These are phyloP conservation scores for Quercus phellos DNA, from an alignment of 331 rosid genomes.

Conservation along the genomic window DNA sequence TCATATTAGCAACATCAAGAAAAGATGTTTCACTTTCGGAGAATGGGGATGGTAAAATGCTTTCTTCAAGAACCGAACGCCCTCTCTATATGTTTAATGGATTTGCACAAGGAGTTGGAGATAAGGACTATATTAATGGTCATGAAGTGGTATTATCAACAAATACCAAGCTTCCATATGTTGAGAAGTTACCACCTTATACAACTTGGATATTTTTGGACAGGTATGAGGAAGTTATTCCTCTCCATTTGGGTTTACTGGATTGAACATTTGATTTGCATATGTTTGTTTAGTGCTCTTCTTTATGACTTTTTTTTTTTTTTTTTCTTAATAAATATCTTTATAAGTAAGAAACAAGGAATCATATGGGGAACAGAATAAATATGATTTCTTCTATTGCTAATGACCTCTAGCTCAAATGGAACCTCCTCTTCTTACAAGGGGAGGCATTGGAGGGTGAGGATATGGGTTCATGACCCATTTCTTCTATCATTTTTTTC, in stretches of 20 bases:
- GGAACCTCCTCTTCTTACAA: no score
- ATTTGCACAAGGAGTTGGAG: slow-evolving; percentile 52
- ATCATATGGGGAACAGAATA: background rate
- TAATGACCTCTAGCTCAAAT: no score
- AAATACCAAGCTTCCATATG: slow-evolving; percentile 56
- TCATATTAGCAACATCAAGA: slow-evolving; percentile 34
- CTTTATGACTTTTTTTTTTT: background rate
- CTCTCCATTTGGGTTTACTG: background rate
- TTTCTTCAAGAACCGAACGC: slow-evolving; percentile 53
- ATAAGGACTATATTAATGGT: slow-evolving; percentile 44
- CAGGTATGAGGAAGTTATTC: slow-evolving; percentile 42
- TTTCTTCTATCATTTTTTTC: slow-evolving; percentile 3
- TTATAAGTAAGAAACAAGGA: background rate
- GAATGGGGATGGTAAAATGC: slow-evolving; percentile 39
- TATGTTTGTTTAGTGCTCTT: slow-evolving; percentile 9
- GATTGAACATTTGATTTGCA: background rate
- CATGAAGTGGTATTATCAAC: slow-evolving; percentile 47
- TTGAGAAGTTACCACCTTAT: slow-evolving; percentile 70
- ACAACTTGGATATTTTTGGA: slow-evolving; percentile 98
- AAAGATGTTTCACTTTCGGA: slow-evolving; percentile 25
- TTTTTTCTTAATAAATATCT: background rate
- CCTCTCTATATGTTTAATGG: slow-evolving; percentile 61
- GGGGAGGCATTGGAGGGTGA: no score
- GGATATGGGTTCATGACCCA: no score
- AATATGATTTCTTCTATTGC: background rate